Evolutionary conservation across 805 yeast genomes (phyloP), one percentile per base, ranked within the genome.

Genomic region (Candida orba): DNA sequence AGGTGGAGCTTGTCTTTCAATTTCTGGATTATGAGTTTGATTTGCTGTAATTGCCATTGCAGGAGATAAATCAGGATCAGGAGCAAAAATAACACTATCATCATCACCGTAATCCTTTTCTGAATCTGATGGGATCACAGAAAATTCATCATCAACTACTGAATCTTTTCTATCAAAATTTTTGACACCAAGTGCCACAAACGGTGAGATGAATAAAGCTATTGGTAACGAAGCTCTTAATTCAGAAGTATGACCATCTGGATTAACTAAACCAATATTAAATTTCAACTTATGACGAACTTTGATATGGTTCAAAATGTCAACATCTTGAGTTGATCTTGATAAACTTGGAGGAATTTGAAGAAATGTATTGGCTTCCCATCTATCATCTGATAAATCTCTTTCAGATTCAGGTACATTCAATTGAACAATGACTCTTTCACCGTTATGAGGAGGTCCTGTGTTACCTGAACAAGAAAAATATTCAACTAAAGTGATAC

Each of bases 221-320:
- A 91, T 71, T 0, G 98, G 98, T 49, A 91, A 68, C 0, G 96
- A 83, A 0, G 97, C 97, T 29, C 98, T 71, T 40, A 91, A 69
- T 61, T 90, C 97, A 1, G 96, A 87, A 3, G 83, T 80, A 58
- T 91, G 98, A 3, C 96, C 96, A 61, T 89, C 97, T 0, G 95
- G 84, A 58, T 93, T 91, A 34, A 78, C 64, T 50, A 93, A 70
- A 2, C 87, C 83, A 45, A 93, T 78, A 9, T 77, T 79, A 59
- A 90, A 86, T 56, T 87, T 84, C 44, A 93, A 65, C 64, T 89
- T 90, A 66, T 93, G 99, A 44, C 95, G 77, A 13, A 93, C 89
- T 60, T 87, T 87, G 46, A 88, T 72, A 57, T 79, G 76, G 24
- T 73, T 72, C 29, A 73, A 66, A 33, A 93, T 69, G 46, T 79